These are phyloP conservation scores for Fomitopsis pinicola DNA, from an alignment of 1,284 basidiomycete genomes.

Conservation along the genomic window DNA sequence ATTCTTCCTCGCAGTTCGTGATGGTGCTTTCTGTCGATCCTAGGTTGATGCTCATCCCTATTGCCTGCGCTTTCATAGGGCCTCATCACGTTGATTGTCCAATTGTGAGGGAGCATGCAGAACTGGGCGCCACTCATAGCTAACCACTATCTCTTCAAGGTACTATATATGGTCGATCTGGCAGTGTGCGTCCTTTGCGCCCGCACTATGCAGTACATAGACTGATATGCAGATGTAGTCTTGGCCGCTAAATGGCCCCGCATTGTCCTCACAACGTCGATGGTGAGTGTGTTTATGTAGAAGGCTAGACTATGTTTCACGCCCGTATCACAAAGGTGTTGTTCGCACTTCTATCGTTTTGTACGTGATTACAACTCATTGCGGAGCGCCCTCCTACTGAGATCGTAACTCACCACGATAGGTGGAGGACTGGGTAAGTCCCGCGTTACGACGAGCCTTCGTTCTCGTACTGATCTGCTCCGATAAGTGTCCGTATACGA, in stretches of 20 bases:
- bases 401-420: neutral
- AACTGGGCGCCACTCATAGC: neutral
- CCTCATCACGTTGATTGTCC: neutral
- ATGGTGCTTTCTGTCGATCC: too few relatives aligned
- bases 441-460: neutral
- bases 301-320: neutral
- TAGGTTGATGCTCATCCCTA: too few relatives aligned
- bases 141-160: neutral
- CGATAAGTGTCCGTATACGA: neutral
- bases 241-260: neutral
- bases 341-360: neutral
- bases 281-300: neutral
- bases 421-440: neutral
- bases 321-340: neutral
- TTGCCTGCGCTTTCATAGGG: too few relatives aligned
- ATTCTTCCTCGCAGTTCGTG: too few relatives aligned
- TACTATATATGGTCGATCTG: neutral
- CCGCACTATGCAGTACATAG: neutral
- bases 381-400: neutral
- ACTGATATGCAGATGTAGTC: neutral
- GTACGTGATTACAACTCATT: neutral
- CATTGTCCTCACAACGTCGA: neutral
- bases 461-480: neutral
- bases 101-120: neutral
- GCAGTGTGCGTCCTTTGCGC: neutral